Conservation (phyloP, 768 basidiomycete genomes). For the Suillus variegatus region DNA sequence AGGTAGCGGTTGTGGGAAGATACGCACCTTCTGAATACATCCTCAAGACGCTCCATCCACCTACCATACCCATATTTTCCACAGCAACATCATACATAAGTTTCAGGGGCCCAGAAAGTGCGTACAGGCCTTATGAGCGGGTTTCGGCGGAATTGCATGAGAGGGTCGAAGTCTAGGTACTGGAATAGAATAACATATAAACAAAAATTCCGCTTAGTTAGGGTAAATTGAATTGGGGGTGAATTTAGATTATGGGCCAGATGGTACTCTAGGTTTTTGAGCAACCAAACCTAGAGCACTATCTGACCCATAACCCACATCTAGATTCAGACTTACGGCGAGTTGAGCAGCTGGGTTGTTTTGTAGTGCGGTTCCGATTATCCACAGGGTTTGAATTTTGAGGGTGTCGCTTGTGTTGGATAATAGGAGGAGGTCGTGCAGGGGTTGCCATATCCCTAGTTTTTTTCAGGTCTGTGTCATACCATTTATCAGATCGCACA, state of each 20-base stretch:
- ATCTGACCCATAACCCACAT: too few species aligned
- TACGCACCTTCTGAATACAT: conserved; percentile 54
- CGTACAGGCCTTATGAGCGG: conserved; percentile 75
- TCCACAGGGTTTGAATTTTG: conserved; percentile 75
- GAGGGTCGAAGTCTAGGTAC: conserved; percentile 66
- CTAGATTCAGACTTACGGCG: conserved; percentile 64
- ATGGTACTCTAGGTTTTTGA: too few species aligned
- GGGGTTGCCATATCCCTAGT: too few species aligned
- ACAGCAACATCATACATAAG: conserved; percentile 77
- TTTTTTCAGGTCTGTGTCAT: too few species aligned
- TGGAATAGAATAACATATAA: conserved; percentile 22
- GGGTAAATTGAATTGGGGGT: not conserved
- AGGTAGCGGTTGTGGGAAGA: too few species aligned
- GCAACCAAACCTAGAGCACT: too few species aligned
- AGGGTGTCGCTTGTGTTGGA: conserved; percentile 41
- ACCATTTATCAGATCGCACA: too few species aligned
- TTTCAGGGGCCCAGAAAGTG: conserved; percentile 76
- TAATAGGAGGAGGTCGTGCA: too few species aligned
- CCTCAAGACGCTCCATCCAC: conserved; percentile 67
- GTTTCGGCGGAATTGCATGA: conserved; percentile 47
- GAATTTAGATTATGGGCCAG: too few species aligned
- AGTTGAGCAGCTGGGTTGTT: conserved; percentile 87
- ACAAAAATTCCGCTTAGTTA: not conserved
- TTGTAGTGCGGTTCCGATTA: conserved; percentile 85
- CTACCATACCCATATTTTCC: conserved; percentile 43